These are phyloP conservation scores for Berberis thunbergii DNA, from an alignment of 164 flowering plant species.

Conservation along the genomic window DNA sequence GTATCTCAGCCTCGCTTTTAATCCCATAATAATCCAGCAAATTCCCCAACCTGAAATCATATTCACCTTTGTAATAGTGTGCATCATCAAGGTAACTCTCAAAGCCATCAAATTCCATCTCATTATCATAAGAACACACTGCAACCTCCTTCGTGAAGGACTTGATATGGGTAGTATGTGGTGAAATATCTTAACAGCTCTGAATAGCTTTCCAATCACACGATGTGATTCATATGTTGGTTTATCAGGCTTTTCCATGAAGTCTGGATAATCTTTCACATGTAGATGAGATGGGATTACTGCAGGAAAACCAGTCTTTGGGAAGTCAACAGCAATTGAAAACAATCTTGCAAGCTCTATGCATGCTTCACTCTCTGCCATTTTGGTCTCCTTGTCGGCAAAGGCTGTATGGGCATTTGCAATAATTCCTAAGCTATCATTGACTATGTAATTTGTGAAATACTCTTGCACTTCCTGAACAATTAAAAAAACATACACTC, in stretches of 20 bases:
- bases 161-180: conserved; percentile 11
- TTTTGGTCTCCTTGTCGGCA: conserved; percentile 47
- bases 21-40: conserved; percentile 76
- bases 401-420: conserved; percentile 70
- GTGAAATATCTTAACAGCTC: conserved; percentile 50
- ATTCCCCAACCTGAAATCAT: conserved; percentile 62
- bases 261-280: conserved; percentile 72
- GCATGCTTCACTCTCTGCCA: conserved; percentile 52
- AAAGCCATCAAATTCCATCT: conserved; percentile 74
- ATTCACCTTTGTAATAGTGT: conserved; percentile 41
- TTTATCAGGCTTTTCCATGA: conserved; percentile 82
- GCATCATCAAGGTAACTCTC: conserved; percentile 61
- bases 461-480: conserved; percentile 67
- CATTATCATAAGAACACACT: conserved; percentile 41
- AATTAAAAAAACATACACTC: background rate
- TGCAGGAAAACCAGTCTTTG: conserved; percentile 87
- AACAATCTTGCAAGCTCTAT: conserved; percentile 51
- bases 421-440: conserved; percentile 77
- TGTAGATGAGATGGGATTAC: conserved; percentile 44
- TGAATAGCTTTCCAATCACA: conserved; percentile 33
- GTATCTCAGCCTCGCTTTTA: conserved; percentile 68
- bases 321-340: conserved; percentile 82
- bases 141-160: conserved; percentile 60
- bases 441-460: conserved; percentile 65
- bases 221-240: conserved; percentile 46